Conservation (phyloP, 208 protist species). For the Leishmania lainsoni region DNA sequence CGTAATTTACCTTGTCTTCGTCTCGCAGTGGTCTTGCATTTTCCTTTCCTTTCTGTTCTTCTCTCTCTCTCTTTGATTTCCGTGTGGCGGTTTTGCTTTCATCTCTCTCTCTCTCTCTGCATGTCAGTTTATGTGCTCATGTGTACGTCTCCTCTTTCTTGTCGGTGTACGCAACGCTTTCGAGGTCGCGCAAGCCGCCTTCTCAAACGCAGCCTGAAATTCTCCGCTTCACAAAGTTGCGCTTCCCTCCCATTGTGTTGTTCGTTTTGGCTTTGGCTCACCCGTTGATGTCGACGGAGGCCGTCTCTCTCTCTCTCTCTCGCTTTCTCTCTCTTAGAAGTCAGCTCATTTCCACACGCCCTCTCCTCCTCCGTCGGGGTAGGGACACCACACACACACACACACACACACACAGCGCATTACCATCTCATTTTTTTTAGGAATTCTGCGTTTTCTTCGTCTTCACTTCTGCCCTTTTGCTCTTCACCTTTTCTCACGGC, state of each 20-base stretch:
- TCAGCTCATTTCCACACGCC: not conserved
- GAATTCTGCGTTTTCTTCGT: too few species aligned
- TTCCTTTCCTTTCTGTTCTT: not conserved
- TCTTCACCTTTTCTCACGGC: too few species aligned
- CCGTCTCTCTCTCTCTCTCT: not conserved
- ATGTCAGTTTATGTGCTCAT: not conserved
- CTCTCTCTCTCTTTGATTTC: not conserved
- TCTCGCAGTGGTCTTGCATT: too few species aligned
- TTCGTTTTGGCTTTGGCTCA: not conserved
- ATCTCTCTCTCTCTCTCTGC: not conserved
- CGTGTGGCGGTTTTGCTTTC: not conserved
- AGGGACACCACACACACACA: not conserved
- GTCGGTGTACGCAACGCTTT: too few species aligned
- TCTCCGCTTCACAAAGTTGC: not conserved
- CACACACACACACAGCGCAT: too few species aligned
- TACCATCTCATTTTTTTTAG: too few species aligned
- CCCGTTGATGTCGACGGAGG: not conserved
- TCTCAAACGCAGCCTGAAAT: not conserved
- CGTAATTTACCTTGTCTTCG: not conserved
- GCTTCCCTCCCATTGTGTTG: not conserved
- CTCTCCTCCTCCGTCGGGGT: not conserved
- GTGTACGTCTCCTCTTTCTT: too few species aligned
- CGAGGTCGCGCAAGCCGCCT: not conserved
- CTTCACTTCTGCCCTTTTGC: too few species aligned
- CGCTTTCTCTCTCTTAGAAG: not conserved